Evolutionary conservation across 805 yeast genomes (phyloP), one percentile per base, ranked within the genome.

Genomic region (Candida railenensis): DNA sequence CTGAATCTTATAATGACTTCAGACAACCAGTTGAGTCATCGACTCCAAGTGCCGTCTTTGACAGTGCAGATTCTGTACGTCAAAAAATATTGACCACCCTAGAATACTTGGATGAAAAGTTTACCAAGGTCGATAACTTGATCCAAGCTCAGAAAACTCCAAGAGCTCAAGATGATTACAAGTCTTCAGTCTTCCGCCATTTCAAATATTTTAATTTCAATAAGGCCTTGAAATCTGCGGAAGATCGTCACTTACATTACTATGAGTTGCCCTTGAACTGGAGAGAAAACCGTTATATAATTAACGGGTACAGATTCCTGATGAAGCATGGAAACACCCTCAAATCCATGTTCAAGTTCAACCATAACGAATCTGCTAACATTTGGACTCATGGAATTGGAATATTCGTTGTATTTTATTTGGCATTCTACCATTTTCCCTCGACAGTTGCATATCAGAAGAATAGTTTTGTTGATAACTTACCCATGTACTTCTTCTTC

Each of bases 311-410:
- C 68, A 73, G 97, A 49, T 94, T 92, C 66, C 82, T 85, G 50
- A 69, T 79, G 47, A 76, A 78, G 36, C 90, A 85, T 59, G 25
- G 57, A 4, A 75, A 78, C 45, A 85, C 94, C 53, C 44, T 85
- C 25, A 64, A 72, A 48, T 80, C 91, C 41, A 69, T 90, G 15
- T 76, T 81, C 59, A 62, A 71, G 41, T 69, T 70, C 53, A 76
- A 54, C 62, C 98, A 94, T 66, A 92, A 92, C 62, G 99, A 92
- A 64, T 79, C 96, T 0, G 78, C 87, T 60, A 94, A 94, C 66
- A 90, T 92, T 46, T 92, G 99, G 98, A 79, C 96, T 0, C 99
- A 92, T 68, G 58, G 89, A 12, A 32, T 81, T 1, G 98, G 97
- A 12, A 78, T 86, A 2, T 25, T 80, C 2, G 56, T 80, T 22